These are phyloP conservation scores for Rhodotorula graminis DNA, from an alignment of 768 basidiomycete species.

Conservation along the genomic window DNA sequence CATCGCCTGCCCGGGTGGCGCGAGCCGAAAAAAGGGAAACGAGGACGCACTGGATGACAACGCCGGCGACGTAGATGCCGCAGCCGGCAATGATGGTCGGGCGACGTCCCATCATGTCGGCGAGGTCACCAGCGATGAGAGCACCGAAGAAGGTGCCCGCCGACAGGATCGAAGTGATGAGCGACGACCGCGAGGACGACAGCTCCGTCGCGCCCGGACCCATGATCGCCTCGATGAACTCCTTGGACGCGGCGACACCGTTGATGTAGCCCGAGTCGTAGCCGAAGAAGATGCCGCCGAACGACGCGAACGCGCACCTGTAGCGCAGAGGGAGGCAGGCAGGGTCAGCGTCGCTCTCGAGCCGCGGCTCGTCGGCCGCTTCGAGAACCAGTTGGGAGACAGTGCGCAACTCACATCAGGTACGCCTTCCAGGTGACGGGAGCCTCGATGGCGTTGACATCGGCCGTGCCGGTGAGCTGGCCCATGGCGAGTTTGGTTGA, in stretches of 20 bases:
- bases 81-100: slow-evolving; percentile 53
- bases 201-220: slow-evolving; percentile 31
- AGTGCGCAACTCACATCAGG: slow-evolving; percentile 31
- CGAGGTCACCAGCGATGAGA: slow-evolving; percentile 49
- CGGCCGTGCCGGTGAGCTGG: slow-evolving; percentile 20
- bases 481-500: neutral
- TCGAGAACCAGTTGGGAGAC: too few relatives aligned
- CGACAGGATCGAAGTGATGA: slow-evolving; percentile 59
- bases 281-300: slow-evolving; percentile 46
- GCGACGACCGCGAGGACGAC: slow-evolving; percentile 49
- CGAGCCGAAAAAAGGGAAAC: too few relatives aligned
- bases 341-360: slow-evolving; percentile 2
- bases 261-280: slow-evolving; percentile 71
- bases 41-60: slow-evolving; percentile 59
- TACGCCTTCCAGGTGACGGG: slow-evolving; percentile 48
- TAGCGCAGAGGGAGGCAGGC: slow-evolving; percentile 3
- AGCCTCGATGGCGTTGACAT: slow-evolving; percentile 46
- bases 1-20: too few relatives aligned
- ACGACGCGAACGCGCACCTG: slow-evolving; percentile 45
- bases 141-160: slow-evolving; percentile 75
- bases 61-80: slow-evolving; percentile 60
- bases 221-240: slow-evolving; percentile 43
- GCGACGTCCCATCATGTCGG: slow-evolving; percentile 48
- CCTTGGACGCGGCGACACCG: slow-evolving; percentile 64
- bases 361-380: too few relatives aligned